Conservation (phyloP, 495 filamentous ascomycete genomes). For the Penicillium chermesinum region DNA sequence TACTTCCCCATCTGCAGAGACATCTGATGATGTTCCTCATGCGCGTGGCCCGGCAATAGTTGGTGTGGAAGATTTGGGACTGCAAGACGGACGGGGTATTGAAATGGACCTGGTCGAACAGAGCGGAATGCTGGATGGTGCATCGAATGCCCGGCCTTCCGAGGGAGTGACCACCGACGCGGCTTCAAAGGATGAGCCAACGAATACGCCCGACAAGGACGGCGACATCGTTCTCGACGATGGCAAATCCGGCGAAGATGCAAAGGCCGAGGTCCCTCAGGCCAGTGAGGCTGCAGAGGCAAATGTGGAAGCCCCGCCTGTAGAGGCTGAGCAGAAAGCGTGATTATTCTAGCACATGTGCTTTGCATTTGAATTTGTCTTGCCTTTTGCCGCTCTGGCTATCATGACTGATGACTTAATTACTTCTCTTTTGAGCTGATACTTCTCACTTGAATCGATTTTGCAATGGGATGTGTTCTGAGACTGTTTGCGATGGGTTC, state of each 20-base stretch:
- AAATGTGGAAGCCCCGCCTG: slow-evolving; percentile 5
- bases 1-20: slow-evolving; percentile 23
- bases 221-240: slow-evolving; percentile 42
- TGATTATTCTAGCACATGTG: not conserved
- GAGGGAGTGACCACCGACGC: slow-evolving; percentile 10
- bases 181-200: slow-evolving; percentile 4
- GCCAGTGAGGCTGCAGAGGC: slow-evolving; percentile 3
- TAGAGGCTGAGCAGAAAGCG: slow-evolving; percentile 12
- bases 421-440: not conserved
- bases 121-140: slow-evolving; percentile 2
- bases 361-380: not conserved
- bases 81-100: slow-evolving; percentile 56
- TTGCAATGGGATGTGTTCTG: too few relatives aligned
- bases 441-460: not conserved
- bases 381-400: not conserved
- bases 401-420: slow-evolving; percentile 1
- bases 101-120: slow-evolving; percentile 33
- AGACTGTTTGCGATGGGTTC: too few relatives aligned
- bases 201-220: slow-evolving; percentile 29
- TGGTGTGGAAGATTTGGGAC: slow-evolving; percentile 80
- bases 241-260: slow-evolving; percentile 12
- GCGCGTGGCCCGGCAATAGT: slow-evolving; percentile 77
- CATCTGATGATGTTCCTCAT: slow-evolving; percentile 61
- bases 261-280: slow-evolving; percentile 11
- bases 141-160: slow-evolving; percentile 5